phyloP scores from a whole-genome alignment of 805 yeast genomes.

The Helenozyma rhizophorensis region DNA sequence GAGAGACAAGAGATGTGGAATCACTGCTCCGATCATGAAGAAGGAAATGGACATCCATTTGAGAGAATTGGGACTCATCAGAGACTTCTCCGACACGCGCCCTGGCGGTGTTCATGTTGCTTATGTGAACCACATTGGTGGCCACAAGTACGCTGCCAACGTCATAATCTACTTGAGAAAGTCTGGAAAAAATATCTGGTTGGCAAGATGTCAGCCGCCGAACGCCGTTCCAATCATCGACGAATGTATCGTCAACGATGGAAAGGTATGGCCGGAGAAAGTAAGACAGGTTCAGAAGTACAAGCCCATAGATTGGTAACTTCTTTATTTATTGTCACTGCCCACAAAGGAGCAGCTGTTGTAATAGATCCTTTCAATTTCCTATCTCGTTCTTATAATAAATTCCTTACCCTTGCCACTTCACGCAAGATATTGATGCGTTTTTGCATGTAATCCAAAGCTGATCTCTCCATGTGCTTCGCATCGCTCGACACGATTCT shows the following conservation, averaged over 20 bases:
- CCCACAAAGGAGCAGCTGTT: too few species aligned
- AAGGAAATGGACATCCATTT: constrained; percentile 71
- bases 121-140: constrained; percentile 86
- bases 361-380: too few species aligned
- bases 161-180: constrained; percentile 64
- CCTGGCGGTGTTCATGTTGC: constrained; percentile 70
- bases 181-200: constrained; percentile 78
- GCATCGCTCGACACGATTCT: constrained; percentile 33
- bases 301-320: constrained; percentile 49
- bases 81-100: constrained; percentile 74
- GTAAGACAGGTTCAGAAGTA: constrained; percentile 59
- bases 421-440: constrained; percentile 46
- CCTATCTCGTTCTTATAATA: too few species aligned
- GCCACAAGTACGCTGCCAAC: constrained; percentile 93
- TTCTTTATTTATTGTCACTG: too few species aligned
- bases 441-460: constrained; percentile 47
- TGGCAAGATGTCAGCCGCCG: constrained; percentile 78
- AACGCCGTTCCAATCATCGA: constrained; percentile 72
- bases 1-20: constrained; percentile 90
- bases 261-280: constrained; percentile 65
- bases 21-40: constrained; percentile 88
- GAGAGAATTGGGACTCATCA: constrained; percentile 62
- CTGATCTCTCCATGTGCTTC: constrained; percentile 33
- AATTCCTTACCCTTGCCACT: not conserved
- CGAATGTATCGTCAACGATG: constrained; percentile 66